phyloP scores from a whole-genome alignment of 441 rosid genomes.

The Cnidoscolus chayamansa region DNA sequence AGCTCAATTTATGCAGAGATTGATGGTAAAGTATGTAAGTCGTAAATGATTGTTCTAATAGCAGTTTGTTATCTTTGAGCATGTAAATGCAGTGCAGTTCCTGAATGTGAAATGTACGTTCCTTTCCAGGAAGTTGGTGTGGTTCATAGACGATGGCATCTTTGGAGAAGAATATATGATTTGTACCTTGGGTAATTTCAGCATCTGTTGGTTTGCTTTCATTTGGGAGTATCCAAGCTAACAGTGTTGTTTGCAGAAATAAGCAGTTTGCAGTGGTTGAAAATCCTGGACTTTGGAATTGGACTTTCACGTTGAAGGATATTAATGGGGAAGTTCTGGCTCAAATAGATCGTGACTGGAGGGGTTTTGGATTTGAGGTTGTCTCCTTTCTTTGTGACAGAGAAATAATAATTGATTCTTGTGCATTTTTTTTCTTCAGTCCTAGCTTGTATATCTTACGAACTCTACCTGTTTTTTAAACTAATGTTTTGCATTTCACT shows the following conservation, averaged over 20 bases:
- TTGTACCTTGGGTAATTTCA: slow-evolving; percentile 76
- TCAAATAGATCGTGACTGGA: slow-evolving; percentile 92
- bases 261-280: slow-evolving; percentile 89
- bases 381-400: slow-evolving; percentile 17
- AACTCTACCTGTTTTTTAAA: neutral
- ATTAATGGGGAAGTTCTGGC: slow-evolving; percentile 73
- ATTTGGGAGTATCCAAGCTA: slow-evolving; percentile 6
- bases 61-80: slow-evolving; percentile 9
- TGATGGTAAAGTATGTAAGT: slow-evolving; percentile 66
- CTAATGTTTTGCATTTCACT: neutral
- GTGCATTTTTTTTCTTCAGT: slow-evolving; percentile 1
- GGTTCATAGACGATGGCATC: slow-evolving; percentile 96
- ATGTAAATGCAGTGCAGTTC: slow-evolving; percentile 14
- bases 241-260: slow-evolving; percentile 42
- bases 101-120: slow-evolving; percentile 13
- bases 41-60: slow-evolving; percentile 13
- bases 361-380: slow-evolving; percentile 99
- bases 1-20: slow-evolving; percentile 94
- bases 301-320: slow-evolving; percentile 93
- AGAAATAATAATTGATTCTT: neutral
- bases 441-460: too few relatives aligned
- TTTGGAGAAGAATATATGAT: slow-evolving; percentile 95
- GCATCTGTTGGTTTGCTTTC: slow-evolving; percentile 6
- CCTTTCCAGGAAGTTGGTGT: slow-evolving; percentile 76
- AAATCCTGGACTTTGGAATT: slow-evolving; percentile 94